These are phyloP conservation scores for Chlorella variabilis DNA, from an alignment of 163 green algal species.

Conservation along the genomic window DNA sequence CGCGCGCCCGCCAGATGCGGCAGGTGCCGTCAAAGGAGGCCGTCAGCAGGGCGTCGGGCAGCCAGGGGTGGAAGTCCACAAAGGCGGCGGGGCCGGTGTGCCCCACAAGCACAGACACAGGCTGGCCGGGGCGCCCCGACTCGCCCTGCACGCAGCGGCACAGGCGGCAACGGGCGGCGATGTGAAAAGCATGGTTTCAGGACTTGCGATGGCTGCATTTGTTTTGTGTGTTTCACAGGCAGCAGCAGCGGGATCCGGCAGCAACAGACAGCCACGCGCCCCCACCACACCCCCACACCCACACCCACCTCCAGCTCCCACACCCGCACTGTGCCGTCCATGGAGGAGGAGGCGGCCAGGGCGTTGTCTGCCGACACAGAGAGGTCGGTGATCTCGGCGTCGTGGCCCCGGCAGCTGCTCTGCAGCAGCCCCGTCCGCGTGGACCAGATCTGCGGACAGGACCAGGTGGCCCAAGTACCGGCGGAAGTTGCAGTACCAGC, in stretches of 20 bases:
- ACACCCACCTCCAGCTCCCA: constrained; percentile 75
- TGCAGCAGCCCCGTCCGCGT: constrained; percentile 70
- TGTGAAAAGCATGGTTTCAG: too few species aligned
- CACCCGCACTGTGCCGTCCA: constrained; percentile 71
- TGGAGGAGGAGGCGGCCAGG: constrained; percentile 72
- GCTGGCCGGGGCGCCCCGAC: not conserved
- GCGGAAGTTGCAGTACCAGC: not conserved
- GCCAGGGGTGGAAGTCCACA: constrained; percentile 73
- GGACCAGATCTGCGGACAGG: constrained; percentile 77
- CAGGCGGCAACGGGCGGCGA: constrained; percentile 29
- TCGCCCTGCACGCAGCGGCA: constrained; percentile 58
- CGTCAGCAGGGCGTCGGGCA: constrained; percentile 72
- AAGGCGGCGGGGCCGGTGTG: constrained; percentile 68
- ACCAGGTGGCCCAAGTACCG: not conserved
- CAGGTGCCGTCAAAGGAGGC: constrained; percentile 81
- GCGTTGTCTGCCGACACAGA: constrained; percentile 66
- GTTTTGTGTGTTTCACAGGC: too few species aligned
- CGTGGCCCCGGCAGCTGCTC: constrained; percentile 73
- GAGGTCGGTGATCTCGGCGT: constrained; percentile 84
- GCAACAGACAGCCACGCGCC: not conserved
- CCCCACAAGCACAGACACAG: constrained; percentile 64
- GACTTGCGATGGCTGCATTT: too few species aligned
- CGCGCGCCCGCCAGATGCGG: constrained; percentile 76
- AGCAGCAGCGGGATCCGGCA: too few species aligned
- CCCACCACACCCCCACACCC: not conserved